A percentile compares a stretch with the other conserved stretches of the same genome.
phyloP scores from a whole-genome alignment of 148 eudicot species.

The Amaranthus cruentus region DNA sequence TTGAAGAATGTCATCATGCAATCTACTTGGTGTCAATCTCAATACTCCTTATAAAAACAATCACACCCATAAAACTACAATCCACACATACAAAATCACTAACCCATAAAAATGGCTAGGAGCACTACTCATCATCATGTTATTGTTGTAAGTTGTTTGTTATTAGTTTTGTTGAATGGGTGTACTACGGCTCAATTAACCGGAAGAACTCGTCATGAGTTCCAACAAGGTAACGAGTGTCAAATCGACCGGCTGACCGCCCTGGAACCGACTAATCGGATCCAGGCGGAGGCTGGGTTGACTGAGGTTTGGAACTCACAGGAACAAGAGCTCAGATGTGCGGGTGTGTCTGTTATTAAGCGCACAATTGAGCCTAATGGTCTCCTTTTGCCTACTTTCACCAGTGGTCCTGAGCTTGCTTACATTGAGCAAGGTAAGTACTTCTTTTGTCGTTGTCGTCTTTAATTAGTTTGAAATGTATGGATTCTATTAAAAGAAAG shows the following conservation, averaged over 20 bases:
- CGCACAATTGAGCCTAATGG: constrained; percentile 48
- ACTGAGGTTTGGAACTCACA: constrained; percentile 61
- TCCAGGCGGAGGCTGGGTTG: constrained; percentile 58
- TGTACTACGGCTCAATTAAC: constrained; percentile 16
- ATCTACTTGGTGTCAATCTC: constrained; percentile 1
- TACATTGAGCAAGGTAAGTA: constrained; percentile 52
- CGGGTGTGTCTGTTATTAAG: constrained; percentile 55
- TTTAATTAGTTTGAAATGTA: too few relatives aligned
- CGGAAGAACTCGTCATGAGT: constrained; percentile 11
- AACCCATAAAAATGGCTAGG: constrained; percentile 35
- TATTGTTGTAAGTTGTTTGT: constrained; percentile 21
- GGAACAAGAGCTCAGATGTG: constrained; percentile 54
- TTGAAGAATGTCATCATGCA: constrained; percentile 31
- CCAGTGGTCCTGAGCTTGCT: constrained; percentile 42
- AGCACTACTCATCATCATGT: background rate
- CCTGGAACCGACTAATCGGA: constrained; percentile 41
- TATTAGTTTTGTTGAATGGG: constrained; percentile 32
- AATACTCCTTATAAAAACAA: constrained; percentile 32
- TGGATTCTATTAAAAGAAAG: too few relatives aligned
- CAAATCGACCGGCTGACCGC: constrained; percentile 45
- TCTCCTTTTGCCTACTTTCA: constrained; percentile 64
- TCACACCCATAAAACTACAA: background rate
- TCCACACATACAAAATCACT: constrained; percentile 15
- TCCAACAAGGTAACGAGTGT: constrained; percentile 39
- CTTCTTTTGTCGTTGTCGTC: too few relatives aligned